Evolutionary conservation across 2,329 filamentous ascomycete species (phyloP).

Genomic region (Cladosporium austrohemisphaericum): DNA sequence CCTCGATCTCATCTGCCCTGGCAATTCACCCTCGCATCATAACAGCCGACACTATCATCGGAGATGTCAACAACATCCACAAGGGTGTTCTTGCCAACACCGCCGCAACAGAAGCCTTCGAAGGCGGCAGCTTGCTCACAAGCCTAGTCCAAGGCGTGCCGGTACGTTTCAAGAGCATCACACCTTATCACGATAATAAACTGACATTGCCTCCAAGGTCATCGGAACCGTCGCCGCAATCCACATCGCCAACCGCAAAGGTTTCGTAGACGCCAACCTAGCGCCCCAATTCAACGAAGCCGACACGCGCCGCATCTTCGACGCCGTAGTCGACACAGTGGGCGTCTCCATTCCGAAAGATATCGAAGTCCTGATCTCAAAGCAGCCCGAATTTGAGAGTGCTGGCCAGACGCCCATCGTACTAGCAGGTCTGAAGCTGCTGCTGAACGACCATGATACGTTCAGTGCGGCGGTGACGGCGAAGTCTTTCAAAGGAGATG

Average conservation of each 20-base stretch:
- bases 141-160: conserved; percentile 18
- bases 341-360: conserved; percentile 23
- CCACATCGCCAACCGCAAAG: conserved; percentile 26
- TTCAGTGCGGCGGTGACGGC: conserved; percentile 23
- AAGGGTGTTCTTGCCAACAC: conserved; percentile 17
- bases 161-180: conserved; percentile 3
- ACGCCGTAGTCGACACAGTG: conserved; percentile 25
- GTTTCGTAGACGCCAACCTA: conserved; percentile 22
- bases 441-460: conserved; percentile 27
- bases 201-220: not conserved
- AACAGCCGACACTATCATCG: conserved; percentile 33
- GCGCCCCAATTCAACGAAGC: conserved; percentile 21
- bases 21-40: conserved; percentile 19
- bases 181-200: no score
- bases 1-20: conserved; percentile 7
- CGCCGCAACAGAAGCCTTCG: conserved; percentile 21
- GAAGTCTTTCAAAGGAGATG: conserved; percentile 14
- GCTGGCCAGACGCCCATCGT: conserved; percentile 24
- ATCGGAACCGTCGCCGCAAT: conserved; percentile 22
- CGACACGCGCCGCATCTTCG: conserved; percentile 24
- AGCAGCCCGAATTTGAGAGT: conserved; percentile 26
- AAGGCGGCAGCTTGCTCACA: conserved; percentile 20
- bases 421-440: conserved; percentile 23
- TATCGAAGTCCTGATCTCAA: conserved; percentile 21
- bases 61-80: conserved; percentile 22